phyloP scores from a whole-genome alignment of 2,329 filamentous ascomycete genomes.

The Stagonosporopsis tanaceti region DNA sequence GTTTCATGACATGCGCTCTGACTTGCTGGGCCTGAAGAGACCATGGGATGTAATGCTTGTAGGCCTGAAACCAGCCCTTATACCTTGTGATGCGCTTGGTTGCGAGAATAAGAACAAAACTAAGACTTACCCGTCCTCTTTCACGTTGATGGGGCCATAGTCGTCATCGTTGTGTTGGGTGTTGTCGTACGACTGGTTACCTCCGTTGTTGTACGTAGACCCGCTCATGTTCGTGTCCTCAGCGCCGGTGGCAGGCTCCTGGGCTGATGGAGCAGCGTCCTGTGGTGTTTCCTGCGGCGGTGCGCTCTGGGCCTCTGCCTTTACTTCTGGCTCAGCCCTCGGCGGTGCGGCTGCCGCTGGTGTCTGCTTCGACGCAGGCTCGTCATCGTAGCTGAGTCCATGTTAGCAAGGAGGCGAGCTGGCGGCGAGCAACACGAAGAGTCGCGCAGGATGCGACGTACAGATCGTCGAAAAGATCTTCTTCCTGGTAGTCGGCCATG shows the following conservation, averaged over 20 bases:
- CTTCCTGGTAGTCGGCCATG: constrained; percentile 75
- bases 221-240: constrained; percentile 44
- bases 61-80: constrained; percentile 5
- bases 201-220: constrained; percentile 40
- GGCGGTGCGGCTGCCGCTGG: constrained; percentile 30
- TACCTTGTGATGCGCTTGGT: constrained; percentile 31
- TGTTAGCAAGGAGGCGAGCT: constrained; percentile 21
- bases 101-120: constrained; percentile 21
- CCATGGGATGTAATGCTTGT: neutral
- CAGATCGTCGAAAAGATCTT: constrained; percentile 96
- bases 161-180: constrained; percentile 51
- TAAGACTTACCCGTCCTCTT: constrained; percentile 86
- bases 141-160: constrained; percentile 71
- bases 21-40: neutral
- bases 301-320: constrained; percentile 28
- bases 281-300: constrained; percentile 28
- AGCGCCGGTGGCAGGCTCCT: constrained; percentile 28
- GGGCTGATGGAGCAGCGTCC: constrained; percentile 28
- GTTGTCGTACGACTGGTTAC: constrained; percentile 42
- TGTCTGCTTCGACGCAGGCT: constrained; percentile 43
- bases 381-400: constrained; percentile 51
- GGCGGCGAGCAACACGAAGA: neutral
- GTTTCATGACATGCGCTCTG: neutral
- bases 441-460: constrained; percentile 59
- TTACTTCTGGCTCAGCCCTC: constrained; percentile 33